These are phyloP conservation scores for Eudorina sp. DNA, from an alignment of 139 green algal species.

Conservation along the genomic window DNA sequence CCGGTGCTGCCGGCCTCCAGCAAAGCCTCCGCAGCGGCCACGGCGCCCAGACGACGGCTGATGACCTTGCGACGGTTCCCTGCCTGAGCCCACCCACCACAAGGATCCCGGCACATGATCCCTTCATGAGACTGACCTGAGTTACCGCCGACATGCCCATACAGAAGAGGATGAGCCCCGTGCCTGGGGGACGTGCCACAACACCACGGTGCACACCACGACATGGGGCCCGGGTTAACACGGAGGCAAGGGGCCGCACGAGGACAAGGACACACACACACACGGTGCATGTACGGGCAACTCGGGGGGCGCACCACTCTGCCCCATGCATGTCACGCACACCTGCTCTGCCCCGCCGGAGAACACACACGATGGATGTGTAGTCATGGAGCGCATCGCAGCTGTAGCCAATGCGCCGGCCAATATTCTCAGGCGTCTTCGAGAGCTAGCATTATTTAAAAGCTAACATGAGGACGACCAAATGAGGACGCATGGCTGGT, in stretches of 20 bases:
- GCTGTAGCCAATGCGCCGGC: too few relatives aligned
- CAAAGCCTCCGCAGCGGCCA: not conserved
- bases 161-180: constrained; percentile 47
- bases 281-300: too few relatives aligned
- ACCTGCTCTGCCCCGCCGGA: not conserved
- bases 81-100: not conserved
- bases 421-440: too few relatives aligned
- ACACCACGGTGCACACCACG: too few relatives aligned
- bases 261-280: too few relatives aligned
- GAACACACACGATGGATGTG: too few relatives aligned
- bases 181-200: not conserved
- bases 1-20: not conserved
- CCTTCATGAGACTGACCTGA: constrained; percentile 3
- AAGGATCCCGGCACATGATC: not conserved
- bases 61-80: too few relatives aligned
- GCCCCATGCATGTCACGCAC: too few relatives aligned
- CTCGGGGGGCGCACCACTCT: too few relatives aligned
- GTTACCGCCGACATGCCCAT: constrained; percentile 49
- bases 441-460: not conserved
- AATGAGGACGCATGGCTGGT: not conserved
- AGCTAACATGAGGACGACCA: not conserved
- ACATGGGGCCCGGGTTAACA: not conserved
- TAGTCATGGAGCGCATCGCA: too few relatives aligned
- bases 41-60: too few relatives aligned
- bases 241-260: not conserved